phyloP scores from a whole-genome alignment of 1,139 yeast species.

The Geotrichum europaeum region DNA sequence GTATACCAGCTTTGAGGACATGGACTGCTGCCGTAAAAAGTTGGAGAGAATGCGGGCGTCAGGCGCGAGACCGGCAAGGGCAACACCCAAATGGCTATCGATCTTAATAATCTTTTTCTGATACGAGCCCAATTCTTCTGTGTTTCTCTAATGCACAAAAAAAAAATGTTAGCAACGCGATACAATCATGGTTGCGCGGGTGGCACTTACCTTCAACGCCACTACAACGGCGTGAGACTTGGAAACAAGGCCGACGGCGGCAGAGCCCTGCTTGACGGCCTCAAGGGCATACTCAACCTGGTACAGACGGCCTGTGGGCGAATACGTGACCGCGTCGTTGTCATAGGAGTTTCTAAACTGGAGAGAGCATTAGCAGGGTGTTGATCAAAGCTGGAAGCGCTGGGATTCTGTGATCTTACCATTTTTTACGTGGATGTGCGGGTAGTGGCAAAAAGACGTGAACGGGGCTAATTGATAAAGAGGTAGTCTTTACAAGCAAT shows the following conservation, averaged over 20 bases:
- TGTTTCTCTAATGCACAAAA: conserved; percentile 51
- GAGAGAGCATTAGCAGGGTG: neutral
- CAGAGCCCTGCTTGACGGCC: conserved; percentile 97
- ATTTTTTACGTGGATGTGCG: neutral
- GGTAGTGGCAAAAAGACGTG: neutral
- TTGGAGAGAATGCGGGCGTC: conserved; percentile 92
- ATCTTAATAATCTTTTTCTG: conserved; percentile 89
- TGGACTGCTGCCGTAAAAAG: conserved; percentile 83
- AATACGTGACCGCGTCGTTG: conserved; percentile 94
- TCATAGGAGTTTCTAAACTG: conserved; percentile 97
- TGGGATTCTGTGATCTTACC: neutral
- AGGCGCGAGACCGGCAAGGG: conserved; percentile 96
- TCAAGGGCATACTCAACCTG: conserved; percentile 95
- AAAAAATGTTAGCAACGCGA: neutral
- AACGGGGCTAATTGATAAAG: too few relatives aligned
- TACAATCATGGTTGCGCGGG: neutral
- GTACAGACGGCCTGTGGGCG: conserved; percentile 94
- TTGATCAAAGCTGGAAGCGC: neutral
- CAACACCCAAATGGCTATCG: conserved; percentile 90
- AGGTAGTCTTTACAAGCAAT: too few relatives aligned
- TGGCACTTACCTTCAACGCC: conserved; percentile 55
- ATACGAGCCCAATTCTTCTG: conserved; percentile 94
- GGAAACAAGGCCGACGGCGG: conserved; percentile 90
- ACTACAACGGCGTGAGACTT: conserved; percentile 83
- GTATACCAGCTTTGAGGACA: conserved; percentile 78